These are phyloP conservation scores for Plasmodium yoelii DNA, from an alignment of 169 alveolate genomes.

Conservation along the genomic window DNA sequence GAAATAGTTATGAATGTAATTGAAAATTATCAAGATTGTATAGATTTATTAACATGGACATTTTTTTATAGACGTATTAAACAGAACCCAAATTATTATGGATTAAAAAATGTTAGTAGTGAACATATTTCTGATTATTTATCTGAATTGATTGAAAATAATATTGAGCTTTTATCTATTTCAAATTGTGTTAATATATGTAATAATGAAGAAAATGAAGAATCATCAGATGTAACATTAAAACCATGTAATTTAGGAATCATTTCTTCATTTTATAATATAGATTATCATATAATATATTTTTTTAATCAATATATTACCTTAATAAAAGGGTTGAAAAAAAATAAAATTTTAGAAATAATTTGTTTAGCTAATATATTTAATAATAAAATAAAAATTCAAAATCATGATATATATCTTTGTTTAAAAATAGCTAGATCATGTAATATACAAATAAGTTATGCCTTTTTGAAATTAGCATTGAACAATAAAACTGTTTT, in stretches of 20 bases:
- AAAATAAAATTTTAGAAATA: conserved; percentile 37
- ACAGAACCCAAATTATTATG: conserved; percentile 99
- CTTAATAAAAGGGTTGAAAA: conserved; percentile 27
- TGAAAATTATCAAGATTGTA: conserved; percentile 96
- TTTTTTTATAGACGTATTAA: conserved; percentile 98
- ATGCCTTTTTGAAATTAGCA: conserved; percentile 45
- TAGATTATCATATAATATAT: conserved; percentile 53
- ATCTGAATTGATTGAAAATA: conserved; percentile 95
- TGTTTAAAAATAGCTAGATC: conserved; percentile 52
- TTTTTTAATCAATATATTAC: conserved; percentile 66
- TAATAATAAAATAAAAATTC: conserved; percentile 79
- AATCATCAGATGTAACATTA: conserved; percentile 82
- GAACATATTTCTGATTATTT: conserved; percentile 95
- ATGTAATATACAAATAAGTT: conserved; percentile 30
- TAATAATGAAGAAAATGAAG: conserved; percentile 83
- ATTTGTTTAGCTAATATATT: conserved; percentile 66
- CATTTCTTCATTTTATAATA: conserved; percentile 52
- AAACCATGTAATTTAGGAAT: conserved; percentile 90
- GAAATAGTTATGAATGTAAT: conserved; percentile 97
- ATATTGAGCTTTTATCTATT: conserved; percentile 93
- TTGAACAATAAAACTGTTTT: conserved; percentile 38
- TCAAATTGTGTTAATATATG: conserved; percentile 93
- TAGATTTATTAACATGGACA: conserved; percentile 99
- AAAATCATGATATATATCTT: conserved; percentile 21
- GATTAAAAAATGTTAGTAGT: conserved; percentile 94